Base-by-base conservation (phyloP, 1,139 yeast genomes). In the Wickerhamiella infanticola region DNA sequence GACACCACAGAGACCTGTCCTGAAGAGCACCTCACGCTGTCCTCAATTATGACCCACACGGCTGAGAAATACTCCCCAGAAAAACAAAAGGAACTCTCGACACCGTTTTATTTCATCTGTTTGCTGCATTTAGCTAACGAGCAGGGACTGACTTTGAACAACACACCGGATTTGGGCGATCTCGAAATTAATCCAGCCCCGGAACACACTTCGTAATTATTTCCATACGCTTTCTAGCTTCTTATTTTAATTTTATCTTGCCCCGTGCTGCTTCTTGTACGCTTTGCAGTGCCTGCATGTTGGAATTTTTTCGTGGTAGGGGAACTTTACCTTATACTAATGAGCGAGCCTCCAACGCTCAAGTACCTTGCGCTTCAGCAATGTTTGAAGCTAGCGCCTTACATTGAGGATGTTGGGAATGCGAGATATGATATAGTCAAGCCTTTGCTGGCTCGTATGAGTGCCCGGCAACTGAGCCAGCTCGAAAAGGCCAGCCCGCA, bases 121-220 rank as follows among this genome's bases (percentile, higher is more conserved):
- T 65, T 84, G 51, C 65, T 85, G 37, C 96, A 86, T 64, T 69
- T 86, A 53, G 95, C 96, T 7, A 86, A 86, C 59, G 96, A 86
- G 58, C 84, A 85, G 58, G 90, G 90, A 0, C 67, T 86, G 41
- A 62, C 68, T 3, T 74, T 90, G n/a, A 65, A 70, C 18, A 72
- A 77, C 50, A 77, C 69, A 37, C 76, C 71, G 0, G 65, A 66
- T 29, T 70, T 74, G 53, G 73, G 72, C 42, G 90, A 85, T 58
- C 65, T 85, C 46, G 60, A 57, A 35, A 75, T 79, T 42, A 11
- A 18, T 18, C 18, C 18, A 18, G 18, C 2, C 18, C 18, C 18
- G 18, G 18, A 18, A 18, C 18, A 18, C 18, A n/a, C 23, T 24
- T 24, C 8, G 23, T 5, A 13, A 24, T 26, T 13, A 41, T 11